Conservation (phyloP, 768 basidiomycete genomes). For the Boletus rubescentipes region DNA sequence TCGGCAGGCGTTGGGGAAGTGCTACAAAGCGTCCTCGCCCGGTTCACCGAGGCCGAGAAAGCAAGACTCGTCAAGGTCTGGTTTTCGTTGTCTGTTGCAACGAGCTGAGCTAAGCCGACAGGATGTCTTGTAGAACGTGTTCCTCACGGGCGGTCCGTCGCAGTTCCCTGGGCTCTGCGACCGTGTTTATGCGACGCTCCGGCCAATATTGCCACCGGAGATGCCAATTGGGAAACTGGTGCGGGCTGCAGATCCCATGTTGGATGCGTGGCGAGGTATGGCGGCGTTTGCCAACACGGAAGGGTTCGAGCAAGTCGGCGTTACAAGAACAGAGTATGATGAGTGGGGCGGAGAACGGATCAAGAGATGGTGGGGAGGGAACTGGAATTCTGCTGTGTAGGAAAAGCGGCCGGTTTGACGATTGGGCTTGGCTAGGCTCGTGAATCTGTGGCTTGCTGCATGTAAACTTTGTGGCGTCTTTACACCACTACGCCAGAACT, state of each 20-base stretch:
- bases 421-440: neutral
- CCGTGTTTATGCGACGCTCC: conserved; percentile 70
- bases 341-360: conserved; percentile 88
- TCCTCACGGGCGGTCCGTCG: conserved; percentile 83
- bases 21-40: conserved; percentile 74
- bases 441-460: too few relatives aligned
- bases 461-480: neutral
- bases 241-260: conserved; percentile 59
- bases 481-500: too few relatives aligned
- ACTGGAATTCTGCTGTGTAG: conserved; percentile 57
- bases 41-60: conserved; percentile 69
- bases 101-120: neutral
- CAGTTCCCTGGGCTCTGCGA: conserved; percentile 66
- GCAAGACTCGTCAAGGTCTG: conserved; percentile 72
- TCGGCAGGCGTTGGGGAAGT: conserved; percentile 95
- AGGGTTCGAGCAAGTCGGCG: conserved; percentile 52
- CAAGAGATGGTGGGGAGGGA: conserved; percentile 90
- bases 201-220: conserved; percentile 82
- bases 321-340: conserved; percentile 82
- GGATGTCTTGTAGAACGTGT: conserved; percentile 63
- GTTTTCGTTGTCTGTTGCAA: neutral
- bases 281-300: conserved; percentile 64
- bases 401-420: too few relatives aligned
- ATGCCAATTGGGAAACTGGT: conserved; percentile 61
- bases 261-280: conserved; percentile 95